These are phyloP conservation scores for Pleurotus tuber-regium DNA, from an alignment of 768 basidiomycete species.

Conservation along the genomic window DNA sequence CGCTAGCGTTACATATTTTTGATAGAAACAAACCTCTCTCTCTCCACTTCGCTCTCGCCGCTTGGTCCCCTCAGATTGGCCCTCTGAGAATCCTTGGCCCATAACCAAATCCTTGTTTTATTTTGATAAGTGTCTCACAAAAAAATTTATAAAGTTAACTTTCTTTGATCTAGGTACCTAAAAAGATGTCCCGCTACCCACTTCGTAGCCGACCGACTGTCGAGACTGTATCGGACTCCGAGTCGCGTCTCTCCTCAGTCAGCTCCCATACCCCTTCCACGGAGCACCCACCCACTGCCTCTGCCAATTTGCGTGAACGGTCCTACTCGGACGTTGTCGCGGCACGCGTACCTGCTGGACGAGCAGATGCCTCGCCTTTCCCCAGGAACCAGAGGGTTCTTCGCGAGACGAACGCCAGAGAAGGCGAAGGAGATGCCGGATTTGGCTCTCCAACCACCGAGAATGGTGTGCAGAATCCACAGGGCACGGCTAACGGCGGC, in stretches of 20 bases:
- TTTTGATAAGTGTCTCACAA: too few relatives aligned
- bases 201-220: not conserved
- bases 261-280: not conserved
- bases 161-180: too few relatives aligned
- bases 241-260: not conserved
- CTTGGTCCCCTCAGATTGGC: conserved; percentile 6
- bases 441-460: not conserved
- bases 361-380: too few relatives aligned
- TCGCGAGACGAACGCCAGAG: not conserved
- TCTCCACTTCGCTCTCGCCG: not conserved
- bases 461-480: too few relatives aligned
- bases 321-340: not conserved
- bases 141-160: too few relatives aligned
- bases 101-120: not conserved
- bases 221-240: not conserved
- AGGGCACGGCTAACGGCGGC: too few relatives aligned
- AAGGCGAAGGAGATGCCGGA: not conserved
- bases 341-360: not conserved
- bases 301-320: not conserved
- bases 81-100: conserved; percentile 2
- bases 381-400: not conserved
- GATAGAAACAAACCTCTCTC: not conserved
- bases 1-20: conserved; percentile 3
- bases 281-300: not conserved
- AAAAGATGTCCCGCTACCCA: not conserved